phyloP scores from a whole-genome alignment of 75 land plant genomes.

The Sequoiadendron giganteum region DNA sequence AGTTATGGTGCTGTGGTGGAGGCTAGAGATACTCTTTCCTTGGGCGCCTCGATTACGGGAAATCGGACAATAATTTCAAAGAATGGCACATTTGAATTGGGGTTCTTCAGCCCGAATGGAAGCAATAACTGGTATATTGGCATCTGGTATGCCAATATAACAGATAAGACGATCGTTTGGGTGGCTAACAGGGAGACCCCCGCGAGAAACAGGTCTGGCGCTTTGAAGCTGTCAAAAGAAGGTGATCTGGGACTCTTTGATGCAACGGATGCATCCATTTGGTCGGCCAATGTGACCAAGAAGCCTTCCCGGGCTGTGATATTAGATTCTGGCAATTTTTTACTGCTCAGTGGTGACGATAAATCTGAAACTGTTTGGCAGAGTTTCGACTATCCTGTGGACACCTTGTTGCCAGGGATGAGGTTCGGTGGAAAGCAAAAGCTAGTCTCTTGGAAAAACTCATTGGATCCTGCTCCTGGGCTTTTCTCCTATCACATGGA shows the following conservation, averaged over 20 bases:
- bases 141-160: background rate
- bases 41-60: background rate
- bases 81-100: background rate
- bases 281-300: background rate
- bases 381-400: conserved; percentile 64
- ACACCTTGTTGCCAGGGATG: conserved; percentile 59
- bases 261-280: background rate
- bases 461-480: conserved; percentile 12
- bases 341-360: background rate
- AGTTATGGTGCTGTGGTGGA: background rate
- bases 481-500: conserved; percentile 9
- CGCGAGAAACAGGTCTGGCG: background rate
- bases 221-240: background rate
- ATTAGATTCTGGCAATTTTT: conserved; percentile 11
- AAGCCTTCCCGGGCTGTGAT: background rate
- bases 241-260: background rate
- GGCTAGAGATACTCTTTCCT: background rate
- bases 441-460: conserved; percentile 29
- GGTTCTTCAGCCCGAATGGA: background rate
- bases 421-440: conserved; percentile 19
- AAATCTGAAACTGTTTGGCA: conserved; percentile 40
- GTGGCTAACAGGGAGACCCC: background rate
- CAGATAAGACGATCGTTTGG: background rate
- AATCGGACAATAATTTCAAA: background rate
- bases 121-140: background rate